Evolutionary conservation across 164 flowering plant genomes (phyloP), one percentile per base, ranked within the genome.

Genomic region (Stephania japonica): DNA sequence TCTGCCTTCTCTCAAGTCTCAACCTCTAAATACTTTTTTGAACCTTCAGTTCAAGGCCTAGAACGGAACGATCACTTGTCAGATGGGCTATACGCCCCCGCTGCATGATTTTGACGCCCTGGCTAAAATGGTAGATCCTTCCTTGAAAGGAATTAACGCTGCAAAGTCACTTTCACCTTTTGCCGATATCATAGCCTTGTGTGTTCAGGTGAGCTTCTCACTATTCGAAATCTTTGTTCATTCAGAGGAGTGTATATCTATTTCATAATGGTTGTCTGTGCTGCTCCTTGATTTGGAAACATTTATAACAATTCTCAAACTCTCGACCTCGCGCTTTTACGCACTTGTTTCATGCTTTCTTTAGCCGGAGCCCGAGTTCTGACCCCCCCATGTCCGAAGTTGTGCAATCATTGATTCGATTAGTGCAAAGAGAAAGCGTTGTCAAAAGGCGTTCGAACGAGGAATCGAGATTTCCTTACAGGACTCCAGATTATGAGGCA

Each of bases 31-130:
- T 77, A 63, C 21, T 49, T 63, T 4, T 68, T 1, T 67, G 70
- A n/a, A 64, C 72, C 11, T 79, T 69, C 68, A 94, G 99, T 85
- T 94, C 97, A 69, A 90, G 99, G 75, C 77, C 69, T 72, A 89
- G 98, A 82, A 83, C 94, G 73, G 99, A 95, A 71, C 97, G 91
- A 69, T 91, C 97, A 63, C 93, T 93, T 73, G 99, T 93, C 38
- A 85, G 97, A 85, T 95, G 99, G 99, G 98, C 99, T 12, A 88
- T n/a, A n/a, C 94, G 76, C 99, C 99, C 19, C 99, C 91, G 75
- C 88, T 95, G 47, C 99, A 95, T 77, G 99, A 95, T 80, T 91
- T 95, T 75, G 99, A 95, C 79, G 91, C 98, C 50, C 82, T 95
- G 79, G 87, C 96, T 24, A 95, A 90, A 81, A 95, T 95, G 99